Conservation (phyloP, 345 rosid species). For the Euphorbia peplus region DNA sequence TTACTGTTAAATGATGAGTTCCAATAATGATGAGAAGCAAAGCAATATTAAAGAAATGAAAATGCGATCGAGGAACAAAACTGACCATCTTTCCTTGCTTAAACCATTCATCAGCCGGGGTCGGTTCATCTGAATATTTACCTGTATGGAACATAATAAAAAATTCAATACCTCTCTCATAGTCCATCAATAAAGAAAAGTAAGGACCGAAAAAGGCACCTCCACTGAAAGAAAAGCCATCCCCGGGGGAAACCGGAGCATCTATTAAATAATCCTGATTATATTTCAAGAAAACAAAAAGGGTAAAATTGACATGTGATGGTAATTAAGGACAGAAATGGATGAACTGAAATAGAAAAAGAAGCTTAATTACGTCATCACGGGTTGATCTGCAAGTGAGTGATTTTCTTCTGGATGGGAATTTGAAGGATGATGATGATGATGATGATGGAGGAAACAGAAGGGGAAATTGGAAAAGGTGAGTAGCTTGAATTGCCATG, state of each 20-base stretch:
- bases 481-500: conserved; percentile 44
- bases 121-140: conserved; percentile 78
- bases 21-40: background rate
- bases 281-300: conserved; percentile 2
- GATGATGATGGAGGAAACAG: conserved; percentile 18
- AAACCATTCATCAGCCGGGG: conserved; percentile 80
- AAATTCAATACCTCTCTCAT: background rate
- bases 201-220: conserved; percentile 35
- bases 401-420: conserved; percentile 27
- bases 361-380: conserved; percentile 33
- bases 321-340: background rate
- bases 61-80: background rate
- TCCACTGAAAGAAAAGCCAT: conserved; percentile 94
- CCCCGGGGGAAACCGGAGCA: conserved; percentile 83
- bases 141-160: conserved; percentile 36
- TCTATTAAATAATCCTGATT: conserved; percentile 78
- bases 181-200: background rate
- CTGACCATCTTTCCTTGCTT: conserved; percentile 76
- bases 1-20: background rate
- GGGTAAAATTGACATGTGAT: too few relatives aligned
- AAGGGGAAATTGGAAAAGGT: conserved; percentile 18
- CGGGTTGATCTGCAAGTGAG: conserved; percentile 45
- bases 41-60: background rate
- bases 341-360: background rate
- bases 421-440: conserved; percentile 5